Evolutionary conservation across 768 basidiomycete species (phyloP).

Genomic region (Amanita subjunquillea): DNA sequence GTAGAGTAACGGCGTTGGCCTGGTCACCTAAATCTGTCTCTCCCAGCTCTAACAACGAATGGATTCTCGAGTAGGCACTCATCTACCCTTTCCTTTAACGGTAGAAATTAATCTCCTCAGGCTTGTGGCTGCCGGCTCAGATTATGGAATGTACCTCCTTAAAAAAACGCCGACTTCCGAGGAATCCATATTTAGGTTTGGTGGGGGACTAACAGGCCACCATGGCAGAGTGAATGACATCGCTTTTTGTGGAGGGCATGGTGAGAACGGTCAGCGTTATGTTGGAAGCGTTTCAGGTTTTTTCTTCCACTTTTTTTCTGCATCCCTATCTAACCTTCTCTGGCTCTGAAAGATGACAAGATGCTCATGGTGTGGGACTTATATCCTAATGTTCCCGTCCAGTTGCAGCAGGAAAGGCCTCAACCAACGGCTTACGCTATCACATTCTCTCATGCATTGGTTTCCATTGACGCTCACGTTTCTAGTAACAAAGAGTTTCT

Average conservation of each 20-base stretch:
- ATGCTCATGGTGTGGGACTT: constrained; percentile 86
- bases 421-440: constrained; percentile 76
- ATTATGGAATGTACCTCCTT: constrained; percentile 64
- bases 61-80: constrained; percentile 59
- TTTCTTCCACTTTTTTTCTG: neutral
- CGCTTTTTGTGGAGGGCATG: constrained; percentile 68
- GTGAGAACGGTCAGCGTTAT: constrained; percentile 58
- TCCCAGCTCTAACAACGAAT: constrained; percentile 50
- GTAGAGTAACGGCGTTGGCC: constrained; percentile 61
- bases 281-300: constrained; percentile 75
- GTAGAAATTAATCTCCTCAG: constrained; percentile 24
- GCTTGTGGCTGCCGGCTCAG: constrained; percentile 54
- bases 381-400: constrained; percentile 34
- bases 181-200: constrained; percentile 59
- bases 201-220: constrained; percentile 74
- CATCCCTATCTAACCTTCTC: constrained; percentile 6
- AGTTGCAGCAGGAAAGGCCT: constrained; percentile 20
- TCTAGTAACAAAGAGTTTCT: constrained; percentile 70
- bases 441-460: constrained; percentile 62
- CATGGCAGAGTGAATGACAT: constrained; percentile 73
- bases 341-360: constrained; percentile 49
- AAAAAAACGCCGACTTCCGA: constrained; percentile 37
- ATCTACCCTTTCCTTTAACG: constrained; percentile 1
- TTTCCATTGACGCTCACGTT: constrained; percentile 59
- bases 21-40: constrained; percentile 69